phyloP scores from a whole-genome alignment of 164 flowering plant genomes.

The Paratinospora sagittata region DNA sequence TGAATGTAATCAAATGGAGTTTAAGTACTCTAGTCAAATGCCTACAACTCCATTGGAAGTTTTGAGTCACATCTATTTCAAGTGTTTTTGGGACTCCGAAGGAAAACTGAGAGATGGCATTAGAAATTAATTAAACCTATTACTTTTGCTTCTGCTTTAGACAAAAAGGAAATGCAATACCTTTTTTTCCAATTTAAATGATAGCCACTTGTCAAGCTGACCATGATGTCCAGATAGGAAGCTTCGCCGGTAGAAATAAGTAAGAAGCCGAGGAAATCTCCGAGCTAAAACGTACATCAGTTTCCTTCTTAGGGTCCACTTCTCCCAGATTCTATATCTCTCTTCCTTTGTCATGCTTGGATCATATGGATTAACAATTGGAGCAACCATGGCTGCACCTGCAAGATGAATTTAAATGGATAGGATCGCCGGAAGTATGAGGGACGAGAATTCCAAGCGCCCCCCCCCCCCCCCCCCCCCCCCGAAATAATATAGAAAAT shows the following conservation, averaged over 20 bases:
- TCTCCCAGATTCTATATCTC: conserved; percentile 57
- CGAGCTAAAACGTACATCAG: conserved; percentile 62
- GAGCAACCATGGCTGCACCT: conserved; percentile 90
- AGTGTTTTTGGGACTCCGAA: no score
- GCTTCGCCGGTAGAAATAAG: conserved; percentile 56
- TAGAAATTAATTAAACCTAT: no score
- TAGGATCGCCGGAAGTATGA: no score
- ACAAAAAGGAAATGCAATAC: conserved; percentile 21
- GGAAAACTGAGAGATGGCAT: neutral
- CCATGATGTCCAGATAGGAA: conserved; percentile 84
- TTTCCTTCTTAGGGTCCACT: conserved; percentile 64
- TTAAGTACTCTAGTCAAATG: no score
- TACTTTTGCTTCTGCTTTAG: no score
- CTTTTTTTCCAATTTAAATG: conserved; percentile 55
- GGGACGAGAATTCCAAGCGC: no score
- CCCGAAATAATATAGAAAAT: no score
- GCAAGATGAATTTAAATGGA: conserved; percentile 19
- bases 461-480: no score
- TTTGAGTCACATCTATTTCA: no score
- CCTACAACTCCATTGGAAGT: no score
- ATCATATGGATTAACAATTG: conserved; percentile 84
- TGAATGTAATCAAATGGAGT: no score
- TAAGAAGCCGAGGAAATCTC: conserved; percentile 61
- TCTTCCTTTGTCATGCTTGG: conserved; percentile 83
- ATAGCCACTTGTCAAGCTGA: conserved; percentile 58